phyloP scores from a whole-genome alignment of 805 yeast species.

The Barnettozyma salicaria region DNA sequence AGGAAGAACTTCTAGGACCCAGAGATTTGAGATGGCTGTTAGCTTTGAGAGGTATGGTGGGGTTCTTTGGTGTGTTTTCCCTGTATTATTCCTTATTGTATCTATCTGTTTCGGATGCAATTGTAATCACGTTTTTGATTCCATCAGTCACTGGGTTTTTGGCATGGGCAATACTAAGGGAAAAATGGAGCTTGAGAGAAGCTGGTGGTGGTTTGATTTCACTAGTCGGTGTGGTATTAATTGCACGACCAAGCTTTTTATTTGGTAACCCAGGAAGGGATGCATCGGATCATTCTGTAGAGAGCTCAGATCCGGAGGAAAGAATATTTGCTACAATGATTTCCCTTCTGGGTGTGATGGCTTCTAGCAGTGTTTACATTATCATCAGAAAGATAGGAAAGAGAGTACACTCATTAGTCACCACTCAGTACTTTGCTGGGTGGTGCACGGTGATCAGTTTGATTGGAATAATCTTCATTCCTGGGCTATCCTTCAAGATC shows the following conservation, averaged over 20 bases:
- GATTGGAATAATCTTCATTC: slow-evolving; percentile 45
- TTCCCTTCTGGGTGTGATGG: slow-evolving; percentile 61
- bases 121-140: slow-evolving; percentile 68
- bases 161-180: slow-evolving; percentile 64
- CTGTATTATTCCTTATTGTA: slow-evolving; percentile 70
- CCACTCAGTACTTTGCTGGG: slow-evolving; percentile 72
- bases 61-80: slow-evolving; percentile 77
- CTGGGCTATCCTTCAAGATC: slow-evolving; percentile 50
- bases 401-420: slow-evolving; percentile 71
- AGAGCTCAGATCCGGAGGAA: slow-evolving; percentile 45
- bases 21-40: slow-evolving; percentile 47
- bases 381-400: slow-evolving; percentile 70
- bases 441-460: slow-evolving; percentile 51
- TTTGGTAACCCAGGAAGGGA: slow-evolving; percentile 40
- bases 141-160: slow-evolving; percentile 73
- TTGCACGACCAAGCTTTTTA: slow-evolving; percentile 74
- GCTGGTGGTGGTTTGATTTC: slow-evolving; percentile 64
- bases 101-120: slow-evolving; percentile 73
- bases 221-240: slow-evolving; percentile 66
- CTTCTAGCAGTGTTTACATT: slow-evolving; percentile 65
- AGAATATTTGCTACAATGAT: slow-evolving; percentile 58
- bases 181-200: slow-evolving; percentile 60
- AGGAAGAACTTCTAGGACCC: slow-evolving; percentile 68
- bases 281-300: slow-evolving; percentile 34
- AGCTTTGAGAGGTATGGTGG: slow-evolving; percentile 59